Base-by-base conservation (phyloP, 192 early-diverging fungal species). In the Phlyctochytrium bullatum region DNA sequence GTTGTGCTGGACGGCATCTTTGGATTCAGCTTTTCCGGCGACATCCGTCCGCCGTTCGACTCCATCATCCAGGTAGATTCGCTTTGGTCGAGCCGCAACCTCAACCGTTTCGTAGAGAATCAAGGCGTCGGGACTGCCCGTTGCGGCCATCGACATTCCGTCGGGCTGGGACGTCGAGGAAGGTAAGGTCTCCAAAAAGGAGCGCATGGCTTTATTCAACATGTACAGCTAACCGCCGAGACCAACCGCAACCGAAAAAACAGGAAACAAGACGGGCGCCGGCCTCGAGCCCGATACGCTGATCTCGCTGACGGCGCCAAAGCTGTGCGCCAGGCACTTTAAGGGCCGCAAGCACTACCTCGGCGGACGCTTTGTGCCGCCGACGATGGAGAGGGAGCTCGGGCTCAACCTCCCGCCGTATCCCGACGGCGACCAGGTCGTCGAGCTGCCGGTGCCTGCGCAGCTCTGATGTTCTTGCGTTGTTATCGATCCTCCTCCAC, bases 131-230 rank as follows among this genome's bases (percentile, higher is more conserved):
- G 51, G 67, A 34, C 64, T 67, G 16, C 86, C 88, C 0, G 80
- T 92, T 60, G 80, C 85, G 6, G 80, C 88, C 27, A 91, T 98
- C 33, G 97, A 98, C 69, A 90, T 98, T 66, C 97, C 97, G 14
- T 91, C 90, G 17, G 94, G 92, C 14, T 98, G 95, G 95, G 87
- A 97, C 71, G 95, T 98, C 0, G 93, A 93, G 57, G 62, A 84
- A 63, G 96, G 95, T 76, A 80, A 61, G 30, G 23, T 30, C 28
- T 16, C 32, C 4, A 0, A 34, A 31, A 2, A 31, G 17, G 33
- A 53, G 23, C 2, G 23, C 2, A 2, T 59, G 20, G 14, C 24
- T 17, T 12, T n/a, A 17, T 14, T 59, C n/a, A 24, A 28, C 28
- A 24, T 62, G 61, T 62, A 36, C 34, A 0, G 14, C 20, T 25